phyloP scores from a whole-genome alignment of 192 early-diverging fungal species.

The Coemansia sp. region DNA sequence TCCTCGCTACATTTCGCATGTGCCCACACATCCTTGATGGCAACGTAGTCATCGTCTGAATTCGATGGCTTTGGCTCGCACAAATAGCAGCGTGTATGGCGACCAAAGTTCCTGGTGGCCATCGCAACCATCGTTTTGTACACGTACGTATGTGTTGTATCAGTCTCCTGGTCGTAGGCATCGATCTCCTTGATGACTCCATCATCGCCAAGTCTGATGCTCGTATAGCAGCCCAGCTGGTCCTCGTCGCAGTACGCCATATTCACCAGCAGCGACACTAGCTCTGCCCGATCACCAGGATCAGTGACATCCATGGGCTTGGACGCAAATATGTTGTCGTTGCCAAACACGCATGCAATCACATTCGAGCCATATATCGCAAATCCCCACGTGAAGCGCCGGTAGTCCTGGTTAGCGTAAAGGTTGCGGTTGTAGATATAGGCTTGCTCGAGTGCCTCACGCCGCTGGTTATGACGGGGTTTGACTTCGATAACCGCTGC shows the following conservation, averaged over 20 bases:
- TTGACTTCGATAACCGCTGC: constrained; percentile 7
- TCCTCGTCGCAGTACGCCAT: neutral
- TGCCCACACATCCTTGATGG: constrained; percentile 19
- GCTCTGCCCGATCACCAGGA: neutral
- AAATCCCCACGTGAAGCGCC: constrained; percentile 29
- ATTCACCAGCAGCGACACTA: constrained; percentile 18
- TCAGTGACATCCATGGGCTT: constrained; percentile 15
- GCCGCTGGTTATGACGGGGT: neutral
- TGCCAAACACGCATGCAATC: neutral
- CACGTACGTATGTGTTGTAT: neutral
- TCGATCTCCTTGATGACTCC: neutral
- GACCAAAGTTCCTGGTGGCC: neutral
- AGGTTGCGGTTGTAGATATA: constrained; percentile 8
- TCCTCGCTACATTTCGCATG: neutral
- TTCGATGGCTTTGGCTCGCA: neutral
- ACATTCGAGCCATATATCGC: constrained; percentile 11
- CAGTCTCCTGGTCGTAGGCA: neutral
- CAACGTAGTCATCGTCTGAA: neutral
- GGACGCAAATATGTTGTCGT: constrained; percentile 8
- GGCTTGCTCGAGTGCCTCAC: constrained; percentile 10
- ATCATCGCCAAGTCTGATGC: neutral
- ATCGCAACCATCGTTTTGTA: neutral
- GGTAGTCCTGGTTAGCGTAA: constrained; percentile 13
- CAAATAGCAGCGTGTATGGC: constrained; percentile 8
- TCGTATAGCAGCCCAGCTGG: constrained; percentile 6